A percentile compares a stretch with the other conserved stretches of the same genome.
These are phyloP conservation scores for Pelargonium myrrhifolium DNA, from an alignment of 441 rosid species.

Conservation along the genomic window DNA sequence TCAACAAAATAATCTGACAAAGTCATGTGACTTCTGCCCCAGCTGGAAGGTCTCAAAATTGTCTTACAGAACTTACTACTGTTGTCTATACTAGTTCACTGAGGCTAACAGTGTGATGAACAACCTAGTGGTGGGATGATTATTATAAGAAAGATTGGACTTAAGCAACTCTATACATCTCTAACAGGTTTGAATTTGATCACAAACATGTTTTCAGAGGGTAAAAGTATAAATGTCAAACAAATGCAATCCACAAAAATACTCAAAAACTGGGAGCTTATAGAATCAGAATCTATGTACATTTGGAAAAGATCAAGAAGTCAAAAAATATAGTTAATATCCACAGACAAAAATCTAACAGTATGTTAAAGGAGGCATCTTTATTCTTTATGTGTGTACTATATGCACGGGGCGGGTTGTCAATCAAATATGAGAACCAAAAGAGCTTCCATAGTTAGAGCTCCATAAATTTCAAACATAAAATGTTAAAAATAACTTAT, in stretches of 20 bases:
- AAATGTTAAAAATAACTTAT: too few species aligned
- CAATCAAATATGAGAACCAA: too few species aligned
- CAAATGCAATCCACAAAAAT: not conserved
- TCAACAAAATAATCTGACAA: not conserved
- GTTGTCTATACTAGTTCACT: not conserved
- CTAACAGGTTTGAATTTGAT: not conserved
- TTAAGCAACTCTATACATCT: too few species aligned
- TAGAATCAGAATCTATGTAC: not conserved
- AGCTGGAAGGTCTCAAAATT: not conserved
- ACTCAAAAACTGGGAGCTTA: too few species aligned
- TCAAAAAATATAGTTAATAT: too few species aligned
- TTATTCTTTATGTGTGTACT: not conserved
- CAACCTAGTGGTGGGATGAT: not conserved
- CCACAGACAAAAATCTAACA: not conserved
- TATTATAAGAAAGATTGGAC: not conserved
- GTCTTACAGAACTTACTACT: not conserved
- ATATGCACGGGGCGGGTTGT: too few species aligned
- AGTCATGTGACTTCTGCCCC: not conserved
- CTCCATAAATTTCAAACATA: too few species aligned
- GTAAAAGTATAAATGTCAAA: not conserved
- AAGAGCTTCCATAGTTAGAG: too few species aligned
- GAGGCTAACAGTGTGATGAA: not conserved
- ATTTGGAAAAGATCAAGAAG: not conserved
- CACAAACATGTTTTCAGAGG: not conserved
- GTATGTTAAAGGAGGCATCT: not conserved